A percentile compares a stretch with the other conserved stretches of the same genome.
Evolutionary conservation across 2,329 filamentous ascomycete genomes (phyloP).

Genomic region (Myrmaecium sp.): DNA sequence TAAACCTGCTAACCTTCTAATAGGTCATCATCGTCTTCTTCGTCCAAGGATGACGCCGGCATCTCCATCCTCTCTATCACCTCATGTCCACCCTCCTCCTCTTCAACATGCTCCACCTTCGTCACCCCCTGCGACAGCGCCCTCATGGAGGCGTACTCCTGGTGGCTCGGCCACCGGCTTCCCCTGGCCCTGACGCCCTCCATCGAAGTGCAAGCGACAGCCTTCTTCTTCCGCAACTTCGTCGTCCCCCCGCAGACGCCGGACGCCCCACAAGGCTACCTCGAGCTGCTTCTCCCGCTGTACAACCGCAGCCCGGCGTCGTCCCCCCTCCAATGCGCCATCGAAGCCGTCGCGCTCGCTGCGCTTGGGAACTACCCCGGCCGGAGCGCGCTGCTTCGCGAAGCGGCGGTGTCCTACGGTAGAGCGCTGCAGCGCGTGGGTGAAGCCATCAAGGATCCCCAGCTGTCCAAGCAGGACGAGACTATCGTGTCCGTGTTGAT

Average conservation of each 20-base stretch:
- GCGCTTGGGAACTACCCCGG: slow-evolving; percentile 22
- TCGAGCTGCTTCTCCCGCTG: slow-evolving; percentile 21
- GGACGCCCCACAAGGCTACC: slow-evolving; percentile 20
- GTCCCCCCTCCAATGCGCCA: slow-evolving; percentile 23
- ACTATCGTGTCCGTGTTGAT: slow-evolving; percentile 22
- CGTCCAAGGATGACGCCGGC: too few relatives aligned
- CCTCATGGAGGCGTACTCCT: too few relatives aligned
- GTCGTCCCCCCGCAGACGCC: slow-evolving; percentile 20
- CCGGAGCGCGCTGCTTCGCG: slow-evolving; percentile 13
- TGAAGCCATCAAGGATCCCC: slow-evolving; percentile 18
- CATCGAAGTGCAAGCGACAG: slow-evolving; percentile 20
- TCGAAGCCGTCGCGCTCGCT: slow-evolving; percentile 21
- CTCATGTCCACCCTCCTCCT: neutral
- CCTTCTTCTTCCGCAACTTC: slow-evolving; percentile 26
- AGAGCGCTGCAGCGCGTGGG: slow-evolving; percentile 21
- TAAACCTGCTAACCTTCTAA: too few relatives aligned
- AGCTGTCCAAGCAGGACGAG: slow-evolving; percentile 19
- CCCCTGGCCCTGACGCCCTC: slow-evolving; percentile 13
- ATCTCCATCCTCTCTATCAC: too few relatives aligned
- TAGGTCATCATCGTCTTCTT: too few relatives aligned
- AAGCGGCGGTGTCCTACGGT: slow-evolving; percentile 20
- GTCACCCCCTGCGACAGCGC: too few relatives aligned
- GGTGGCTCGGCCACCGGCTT: too few relatives aligned
- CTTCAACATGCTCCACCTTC: too few relatives aligned
- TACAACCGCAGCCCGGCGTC: slow-evolving; percentile 17